Base-by-base conservation (phyloP, 345 rosid genomes). In the Viola odorata region DNA sequence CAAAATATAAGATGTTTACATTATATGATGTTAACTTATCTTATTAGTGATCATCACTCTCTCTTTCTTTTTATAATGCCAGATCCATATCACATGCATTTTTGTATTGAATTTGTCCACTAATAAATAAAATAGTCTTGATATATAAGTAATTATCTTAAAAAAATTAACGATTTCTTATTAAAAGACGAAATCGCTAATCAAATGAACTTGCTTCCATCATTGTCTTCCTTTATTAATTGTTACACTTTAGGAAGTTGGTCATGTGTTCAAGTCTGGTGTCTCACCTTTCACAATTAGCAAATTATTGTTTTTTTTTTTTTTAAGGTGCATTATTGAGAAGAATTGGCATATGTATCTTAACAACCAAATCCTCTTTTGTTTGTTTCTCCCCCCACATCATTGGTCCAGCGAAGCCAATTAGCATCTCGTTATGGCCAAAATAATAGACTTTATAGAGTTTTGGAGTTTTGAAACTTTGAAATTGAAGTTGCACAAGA, bases 331-430 rank as follows among this genome's bases (percentile, higher is more conserved):
- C 45, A 15, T 57, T 57, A 57, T 17, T 57, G 37, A 60, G 38
- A 60, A 47, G 10, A 23, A 17, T 36, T 60, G 63, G 48, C 45
- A 36, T 13, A n/a, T n/a, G n/a, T 17, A 38, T 36, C 54, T 14
- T 38, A 62, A 49, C 66, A 58, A 70, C 66, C 72, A 62, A 63
- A 69, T 57, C 63, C 37, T 42, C 16, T 39, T 7, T 12, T 45
- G 23, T 51, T 23, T 8, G 15, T 17, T 23, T 57, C 53, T 37
- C 52, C 11, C 56, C 10, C 8, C 3, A 41, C 7, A n/a, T 6
- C 39, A 37, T n/a, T 6, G 47, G 61, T 0, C 23, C 49, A 7
- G 8, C 1, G 8, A 37, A 13, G 3, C 7, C 44, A 13, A 45
- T 57, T 59, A 14, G 36, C 54, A 8, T 9, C 13, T 40, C 6